Conservation (phyloP, 768 basidiomycete species). For the Boletus pseudopeckii region DNA sequence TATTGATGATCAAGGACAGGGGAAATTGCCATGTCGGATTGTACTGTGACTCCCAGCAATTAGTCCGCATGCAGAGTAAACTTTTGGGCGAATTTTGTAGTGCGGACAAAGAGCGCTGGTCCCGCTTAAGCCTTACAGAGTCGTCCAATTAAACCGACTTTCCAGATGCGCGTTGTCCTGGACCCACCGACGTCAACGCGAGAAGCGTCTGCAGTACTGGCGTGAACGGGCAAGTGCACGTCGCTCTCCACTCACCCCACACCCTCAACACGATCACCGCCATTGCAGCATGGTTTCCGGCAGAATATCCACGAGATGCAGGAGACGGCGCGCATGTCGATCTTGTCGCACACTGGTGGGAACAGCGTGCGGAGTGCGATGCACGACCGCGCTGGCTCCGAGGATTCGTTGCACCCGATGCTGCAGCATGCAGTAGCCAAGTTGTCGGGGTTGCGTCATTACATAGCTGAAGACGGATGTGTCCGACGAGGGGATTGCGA, state of each 20-base stretch:
- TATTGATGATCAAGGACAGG: conserved; percentile 31
- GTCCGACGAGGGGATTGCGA: background rate
- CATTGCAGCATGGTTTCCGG: conserved; percentile 65
- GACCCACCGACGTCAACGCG: conserved; percentile 73
- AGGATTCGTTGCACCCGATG: conserved; percentile 54
- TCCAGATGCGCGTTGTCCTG: conserved; percentile 68
- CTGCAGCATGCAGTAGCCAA: conserved; percentile 37
- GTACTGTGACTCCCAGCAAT: conserved; percentile 67
- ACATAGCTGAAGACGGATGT: conserved; percentile 28
- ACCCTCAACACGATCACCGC: background rate
- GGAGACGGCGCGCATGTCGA: conserved; percentile 65
- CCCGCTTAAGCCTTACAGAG: conserved; percentile 17
- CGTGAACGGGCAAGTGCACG: conserved; percentile 65
- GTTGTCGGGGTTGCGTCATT: conserved; percentile 55
- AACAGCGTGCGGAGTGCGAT: conserved; percentile 48
- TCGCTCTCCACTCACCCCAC: background rate
- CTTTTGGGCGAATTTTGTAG: conserved; percentile 55
- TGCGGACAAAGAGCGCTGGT: conserved; percentile 53
- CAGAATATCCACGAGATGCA: conserved; percentile 79
- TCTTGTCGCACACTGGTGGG: conserved; percentile 47
- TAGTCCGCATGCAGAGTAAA: conserved; percentile 59
- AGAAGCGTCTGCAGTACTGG: conserved; percentile 87
- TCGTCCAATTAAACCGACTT: conserved; percentile 20
- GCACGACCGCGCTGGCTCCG: conserved; percentile 46
- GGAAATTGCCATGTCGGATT: conserved; percentile 72